Evolutionary conservation across 2,329 filamentous ascomycete species (phyloP).

Genomic region (Keithomyces neogunnii): DNA sequence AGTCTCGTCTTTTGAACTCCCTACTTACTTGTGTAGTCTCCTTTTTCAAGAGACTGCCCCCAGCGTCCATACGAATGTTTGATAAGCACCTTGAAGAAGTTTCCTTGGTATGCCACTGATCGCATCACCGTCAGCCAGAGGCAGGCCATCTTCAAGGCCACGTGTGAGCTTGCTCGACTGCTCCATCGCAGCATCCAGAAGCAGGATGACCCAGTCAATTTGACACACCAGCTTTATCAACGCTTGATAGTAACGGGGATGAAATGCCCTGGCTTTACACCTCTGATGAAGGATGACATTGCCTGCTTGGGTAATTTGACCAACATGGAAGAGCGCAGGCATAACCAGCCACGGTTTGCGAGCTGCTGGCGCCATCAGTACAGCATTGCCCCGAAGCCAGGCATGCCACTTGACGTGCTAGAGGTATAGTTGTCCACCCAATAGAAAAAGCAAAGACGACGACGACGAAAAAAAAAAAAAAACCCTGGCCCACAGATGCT

Average conservation of each 20-base stretch:
- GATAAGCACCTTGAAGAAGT: slow-evolving; percentile 54
- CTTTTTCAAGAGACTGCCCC: slow-evolving; percentile 51
- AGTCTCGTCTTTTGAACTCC: background rate
- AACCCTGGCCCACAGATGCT: slow-evolving; percentile 4
- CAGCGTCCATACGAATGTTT: slow-evolving; percentile 58
- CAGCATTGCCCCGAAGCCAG: slow-evolving; percentile 40
- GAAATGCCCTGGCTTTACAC: slow-evolving; percentile 51
- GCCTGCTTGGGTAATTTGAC: slow-evolving; percentile 31
- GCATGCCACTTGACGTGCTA: slow-evolving; percentile 41
- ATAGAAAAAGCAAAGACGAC: too few relatives aligned
- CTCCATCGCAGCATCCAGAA: slow-evolving; percentile 34
- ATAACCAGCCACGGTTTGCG: slow-evolving; percentile 40
- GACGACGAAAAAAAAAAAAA: too few relatives aligned
- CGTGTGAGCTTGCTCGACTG: slow-evolving; percentile 37
- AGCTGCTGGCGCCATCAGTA: slow-evolving; percentile 44
- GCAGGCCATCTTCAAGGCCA: slow-evolving; percentile 40
- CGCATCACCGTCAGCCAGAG: slow-evolving; percentile 51
- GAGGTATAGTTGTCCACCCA: slow-evolving; percentile 30
- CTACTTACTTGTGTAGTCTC: slow-evolving; percentile 33
- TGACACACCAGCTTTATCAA: slow-evolving; percentile 44
- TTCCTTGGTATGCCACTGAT: slow-evolving; percentile 52
- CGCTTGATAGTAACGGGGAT: slow-evolving; percentile 45
- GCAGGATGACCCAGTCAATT: slow-evolving; percentile 29
- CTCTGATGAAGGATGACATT: slow-evolving; percentile 53
- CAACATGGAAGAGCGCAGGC: slow-evolving; percentile 25